Percentiles rank a stretch among this genome's conserved stretches.
phyloP scores from a whole-genome alignment of 805 yeast species.

The Monosporozyma solicola region DNA sequence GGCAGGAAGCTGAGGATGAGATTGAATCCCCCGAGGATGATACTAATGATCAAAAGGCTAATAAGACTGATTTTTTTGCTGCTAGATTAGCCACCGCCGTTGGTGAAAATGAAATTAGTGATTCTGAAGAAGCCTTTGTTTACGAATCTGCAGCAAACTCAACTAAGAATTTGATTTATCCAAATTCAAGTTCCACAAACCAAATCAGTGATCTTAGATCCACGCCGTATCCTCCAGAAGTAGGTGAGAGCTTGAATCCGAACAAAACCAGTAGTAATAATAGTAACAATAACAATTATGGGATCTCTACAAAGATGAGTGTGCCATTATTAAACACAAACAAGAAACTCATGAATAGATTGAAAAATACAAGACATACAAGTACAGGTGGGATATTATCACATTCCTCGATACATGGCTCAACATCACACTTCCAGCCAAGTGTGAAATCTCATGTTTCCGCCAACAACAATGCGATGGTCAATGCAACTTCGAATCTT shows the following conservation, averaged over 20 bases:
- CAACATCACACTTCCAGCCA: conserved; percentile 1
- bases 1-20: background rate
- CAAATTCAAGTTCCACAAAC: conserved; percentile 18
- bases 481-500: conserved; percentile 3
- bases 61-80: conserved; percentile 89
- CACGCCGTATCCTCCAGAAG: background rate
- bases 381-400: conserved; percentile 26
- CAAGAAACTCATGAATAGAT: conserved; percentile 18
- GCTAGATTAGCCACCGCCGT: conserved; percentile 92
- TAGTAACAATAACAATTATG: conserved; percentile 7
- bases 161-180: conserved; percentile 17
- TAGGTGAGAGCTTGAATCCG: background rate
- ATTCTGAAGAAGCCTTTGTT: conserved; percentile 93
- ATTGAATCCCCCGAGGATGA: conserved; percentile 10
- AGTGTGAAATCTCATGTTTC: background rate
- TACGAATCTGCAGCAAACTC: conserved; percentile 49
- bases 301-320: conserved; percentile 27
- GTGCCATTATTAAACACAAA: conserved; percentile 25
- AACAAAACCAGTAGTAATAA: background rate
- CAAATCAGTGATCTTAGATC: conserved; percentile 2
- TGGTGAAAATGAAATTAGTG: conserved; percentile 78
- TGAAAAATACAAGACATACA: conserved; percentile 27
- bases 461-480: background rate
- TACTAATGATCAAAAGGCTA: conserved; percentile 27
- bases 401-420: conserved; percentile 1